A percentile compares a stretch with the other conserved stretches of the same genome.
Evolutionary conservation across 129 eudicot species (phyloP).

Genomic region (carrot (Daucus carota)): DNA sequence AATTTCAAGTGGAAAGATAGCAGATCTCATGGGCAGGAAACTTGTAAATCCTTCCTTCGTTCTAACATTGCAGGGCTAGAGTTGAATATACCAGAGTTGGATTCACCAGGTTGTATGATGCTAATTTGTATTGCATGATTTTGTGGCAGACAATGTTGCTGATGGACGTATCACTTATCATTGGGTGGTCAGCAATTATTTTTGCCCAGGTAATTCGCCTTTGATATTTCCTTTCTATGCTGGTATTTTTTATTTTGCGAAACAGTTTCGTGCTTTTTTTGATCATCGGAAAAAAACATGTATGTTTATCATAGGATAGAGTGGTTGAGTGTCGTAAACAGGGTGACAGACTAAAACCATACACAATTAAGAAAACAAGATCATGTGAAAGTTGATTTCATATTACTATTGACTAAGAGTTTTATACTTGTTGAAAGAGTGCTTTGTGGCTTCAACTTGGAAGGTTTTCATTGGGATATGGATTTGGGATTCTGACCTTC

Average conservation of each 20-base stretch:
- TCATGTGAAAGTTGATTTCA: background rate
- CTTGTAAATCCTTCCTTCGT: constrained; percentile 13
- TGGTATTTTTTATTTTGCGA: no score
- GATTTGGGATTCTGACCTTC: constrained; percentile 10
- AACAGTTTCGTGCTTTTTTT: background rate
- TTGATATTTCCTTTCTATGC: background rate
- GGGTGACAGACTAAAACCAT: no score
- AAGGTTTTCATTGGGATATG: constrained; percentile 21
- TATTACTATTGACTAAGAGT: background rate
- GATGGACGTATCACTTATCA: constrained; percentile 11
- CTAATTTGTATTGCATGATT: background rate
- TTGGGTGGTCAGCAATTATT: constrained; percentile 20
- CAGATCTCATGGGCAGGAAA: constrained; percentile 28
- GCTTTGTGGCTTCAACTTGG: constrained; percentile 23
- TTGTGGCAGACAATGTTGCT: constrained; percentile 22
- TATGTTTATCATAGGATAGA: no score
- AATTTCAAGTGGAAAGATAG: constrained; percentile 17
- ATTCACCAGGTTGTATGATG: background rate
- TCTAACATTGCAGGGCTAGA: background rate
- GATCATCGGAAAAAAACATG: no score
- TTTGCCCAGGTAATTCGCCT: constrained; percentile 16
- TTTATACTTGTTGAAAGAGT: constrained; percentile 3
- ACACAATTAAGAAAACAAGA: background rate
- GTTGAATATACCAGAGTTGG: background rate
- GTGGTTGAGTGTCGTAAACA: no score